Base-by-base conservation (phyloP, 495 filamentous ascomycete species). In the Apiosordaria backusii region DNA sequence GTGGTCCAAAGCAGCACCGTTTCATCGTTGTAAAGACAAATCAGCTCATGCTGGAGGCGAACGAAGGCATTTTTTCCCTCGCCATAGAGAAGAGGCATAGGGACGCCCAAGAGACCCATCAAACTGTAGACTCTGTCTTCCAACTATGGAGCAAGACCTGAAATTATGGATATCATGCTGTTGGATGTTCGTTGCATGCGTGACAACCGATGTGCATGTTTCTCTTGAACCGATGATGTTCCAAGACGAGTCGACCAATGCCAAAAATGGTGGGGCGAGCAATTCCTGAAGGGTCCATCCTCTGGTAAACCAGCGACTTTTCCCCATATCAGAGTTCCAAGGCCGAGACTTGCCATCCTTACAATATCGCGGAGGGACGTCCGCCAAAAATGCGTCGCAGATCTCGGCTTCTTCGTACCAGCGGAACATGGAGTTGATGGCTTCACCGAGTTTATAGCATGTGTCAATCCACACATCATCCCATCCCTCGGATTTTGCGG, bases 401-500 rank as follows among this genome's bases (percentile, higher is more conserved):
- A 74, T 54, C 0, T 10, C 25, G 5, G 77, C 70, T 0, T 69
- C n/a, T 19, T 67, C 26, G 23, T 80, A 80, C 78, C 75, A 81
- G 5, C 50, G 55, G 61, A 70, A 83, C 81, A 83, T 83, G 2
- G 78, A 80, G 26, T 82, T 83, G 29, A 83, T 79, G 35, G 76
- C 78, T 59, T 80, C 78, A 27, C 66, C 70, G 0, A 79, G 69
- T 60, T 81, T 77, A 1, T 74, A 71, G 57, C 76, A 79, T 2
- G 77, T 80, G 29, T 81, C 78, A 4, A 80, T 68, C 78, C 78
- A 80, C 22, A 69, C 71, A 67, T 74, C 77, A n/a, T 68, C 0
- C 5, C 71, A 60, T 0, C 60, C 63, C 22, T 55, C 9, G n/a
- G 52, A 55, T 55, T 18, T 7, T 23, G 52, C 52, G 22, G 21